Percentiles rank a stretch among this genome's conserved stretches.
Conservation (phyloP, 495 filamentous ascomycete species). For the Massariosphaeria phaeospora region DNA sequence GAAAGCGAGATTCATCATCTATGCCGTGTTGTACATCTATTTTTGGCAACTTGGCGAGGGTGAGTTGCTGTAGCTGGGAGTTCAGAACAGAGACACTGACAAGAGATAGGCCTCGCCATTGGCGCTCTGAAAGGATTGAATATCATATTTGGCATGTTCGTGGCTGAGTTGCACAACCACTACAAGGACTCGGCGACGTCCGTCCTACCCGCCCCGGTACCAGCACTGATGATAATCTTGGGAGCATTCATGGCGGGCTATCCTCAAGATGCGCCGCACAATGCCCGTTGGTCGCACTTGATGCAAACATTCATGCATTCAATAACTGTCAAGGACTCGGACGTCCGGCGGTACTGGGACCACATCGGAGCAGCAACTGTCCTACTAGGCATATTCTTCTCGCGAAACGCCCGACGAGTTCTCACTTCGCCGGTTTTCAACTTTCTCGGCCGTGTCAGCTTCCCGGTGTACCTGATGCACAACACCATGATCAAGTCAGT, state of each 20-base stretch:
- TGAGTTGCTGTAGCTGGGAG: conserved; percentile 4
- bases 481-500: conserved; percentile 34
- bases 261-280: conserved; percentile 28
- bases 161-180: conserved; percentile 34
- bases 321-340: conserved; percentile 20
- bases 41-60: conserved; percentile 30
- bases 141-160: conserved; percentile 33
- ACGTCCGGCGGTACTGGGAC: conserved; percentile 35
- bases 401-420: conserved; percentile 27
- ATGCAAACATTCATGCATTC: conserved; percentile 28
- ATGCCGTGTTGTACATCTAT: conserved; percentile 27
- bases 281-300: conserved; percentile 26
- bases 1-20: conserved; percentile 25
- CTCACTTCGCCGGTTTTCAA: conserved; percentile 33
- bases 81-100: conserved; percentile 1
- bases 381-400: conserved; percentile 33
- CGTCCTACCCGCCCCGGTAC: conserved; percentile 27
- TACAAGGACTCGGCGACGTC: conserved; percentile 27
- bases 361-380: conserved; percentile 29
- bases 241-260: conserved; percentile 34
- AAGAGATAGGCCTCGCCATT: conserved; percentile 15
- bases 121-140: conserved; percentile 31
- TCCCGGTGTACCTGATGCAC: conserved; percentile 36
- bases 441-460: conserved; percentile 35
- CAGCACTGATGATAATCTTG: conserved; percentile 26